Base-by-base conservation (phyloP, 306 rosid species). In the Rosa chinensis region DNA sequence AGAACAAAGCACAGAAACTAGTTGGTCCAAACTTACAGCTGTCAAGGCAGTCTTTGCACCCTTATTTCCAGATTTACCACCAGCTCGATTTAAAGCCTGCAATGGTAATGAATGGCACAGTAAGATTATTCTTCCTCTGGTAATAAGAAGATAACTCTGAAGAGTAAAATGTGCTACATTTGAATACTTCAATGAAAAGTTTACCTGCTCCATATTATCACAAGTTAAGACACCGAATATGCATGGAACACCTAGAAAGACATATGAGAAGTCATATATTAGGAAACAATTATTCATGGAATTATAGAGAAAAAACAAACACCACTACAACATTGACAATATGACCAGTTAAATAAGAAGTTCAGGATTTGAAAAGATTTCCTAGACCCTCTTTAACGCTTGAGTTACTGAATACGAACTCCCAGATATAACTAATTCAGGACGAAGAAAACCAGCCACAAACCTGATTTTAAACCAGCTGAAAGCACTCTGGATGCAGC, bases 401-500 rank as follows among this genome's bases (percentile, higher is more conserved):
- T n/a, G 1, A 13, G 43, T 71, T 25, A 14, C 58, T 25, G 10
- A 44, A 17, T 48, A 71, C 25, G 1, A 14, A 14, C 25, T 71
- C 11, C 6, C 48, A 28, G 25, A 13, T 14, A 48, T 14, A 70
- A 16, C 75, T 71, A 71, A 48, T 14, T 64, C 6, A 45, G 25
- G 66, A 82, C 32, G 8, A 18, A 43, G 68, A 55, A 14, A 32
- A 74, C 47, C 73, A 66, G 78, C 72, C 61, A 73, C 80, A 61
- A 78, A 95, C 98, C 98, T 86, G 97, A 91, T 37, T 83, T 76
- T 74, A 91, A 83, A 64, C 96, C 86, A 17, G 99, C 99, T 48
- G 97, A 93, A 83, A 93, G 99, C 62, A 91, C 96, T 83, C 99
- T 98, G 42, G 98, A 93, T 72, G 99, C 94, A 43, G 95, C 86